Evolutionary conservation across 176 grass and related monocot genomes (phyloP), one percentile per base, ranked within the genome.

Genomic region (Rhipidocladum racemiflorum): DNA sequence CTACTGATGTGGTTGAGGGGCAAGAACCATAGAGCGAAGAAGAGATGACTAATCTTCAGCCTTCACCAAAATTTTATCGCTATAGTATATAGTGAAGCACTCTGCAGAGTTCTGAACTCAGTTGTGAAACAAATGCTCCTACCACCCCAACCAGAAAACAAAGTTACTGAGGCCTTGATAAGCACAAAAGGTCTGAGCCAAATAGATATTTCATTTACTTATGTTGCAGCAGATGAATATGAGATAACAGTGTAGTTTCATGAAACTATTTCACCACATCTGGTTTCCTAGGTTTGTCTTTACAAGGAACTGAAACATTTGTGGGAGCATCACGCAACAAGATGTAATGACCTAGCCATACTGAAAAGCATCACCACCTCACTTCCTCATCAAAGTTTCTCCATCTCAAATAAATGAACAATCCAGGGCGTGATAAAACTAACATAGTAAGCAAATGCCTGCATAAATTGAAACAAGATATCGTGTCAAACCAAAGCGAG

Each of bases 341-440:
- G 42, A 82, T 25, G 40, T 63, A 59, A 44, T 56, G 64, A 21
- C 23, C 21, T 18, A 59, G 6, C 0, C 10, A 48, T 21, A 61
- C 36, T 81, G 11, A 3, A 81, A 70, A 81, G 4, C 51, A 13
- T 71, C 3, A 17, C 2, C 35, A 14, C 25, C 7, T 66, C 35
- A 68, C 35, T 45, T 70, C n/a, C 61, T 24, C 18, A 38, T 14
- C 40, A 35, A 35, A 48, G 40, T 70, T 61, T 35, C 53, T 34
- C 17, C 78, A 59, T 40, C 51, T 51, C 16, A 70, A 4, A 6
- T 42, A 40, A 70, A 32, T 70, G 49, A 81, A 81, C 35, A 69
- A 43, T 57, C 35, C n/a, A 81, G 49, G 65, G 6, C 70, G 24
- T 70, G 65, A 70, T 81, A 30, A 14, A 70, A n/a, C 23, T 70